Conservation (phyloP, 1,139 yeast genomes). For the Taphrina betulina region DNA sequence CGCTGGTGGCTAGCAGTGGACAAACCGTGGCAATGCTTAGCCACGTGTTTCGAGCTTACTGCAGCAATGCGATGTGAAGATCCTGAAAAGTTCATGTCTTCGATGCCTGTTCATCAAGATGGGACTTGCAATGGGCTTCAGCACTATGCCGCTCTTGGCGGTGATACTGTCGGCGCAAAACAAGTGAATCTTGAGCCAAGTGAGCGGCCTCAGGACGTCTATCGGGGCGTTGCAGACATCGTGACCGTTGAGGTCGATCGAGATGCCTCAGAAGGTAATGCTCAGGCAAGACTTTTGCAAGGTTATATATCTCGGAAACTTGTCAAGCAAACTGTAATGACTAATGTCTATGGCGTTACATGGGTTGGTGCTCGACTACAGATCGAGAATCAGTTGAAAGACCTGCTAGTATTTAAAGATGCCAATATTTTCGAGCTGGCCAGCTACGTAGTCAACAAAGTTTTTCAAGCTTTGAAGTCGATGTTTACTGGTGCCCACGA, state of each 20-base stretch:
- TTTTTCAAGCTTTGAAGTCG: constrained; percentile 79
- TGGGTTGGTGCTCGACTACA: constrained; percentile 90
- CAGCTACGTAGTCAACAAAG: constrained; percentile 70
- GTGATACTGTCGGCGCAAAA: constrained; percentile 89
- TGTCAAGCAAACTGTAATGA: constrained; percentile 97
- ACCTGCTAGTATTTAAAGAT: constrained; percentile 45
- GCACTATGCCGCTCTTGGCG: constrained; percentile 97
- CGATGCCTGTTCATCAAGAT: constrained; percentile 92
- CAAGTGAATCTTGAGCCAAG: constrained; percentile 86
- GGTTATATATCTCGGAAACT: constrained; percentile 78
- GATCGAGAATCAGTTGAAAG: constrained; percentile 53
- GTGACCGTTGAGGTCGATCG: constrained; percentile 57
- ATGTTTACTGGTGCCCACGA: constrained; percentile 88
- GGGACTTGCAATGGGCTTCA: constrained; percentile 98
- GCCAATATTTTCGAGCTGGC: constrained; percentile 46
- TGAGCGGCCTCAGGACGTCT: constrained; percentile 88
- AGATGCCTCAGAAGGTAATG: constrained; percentile 60
- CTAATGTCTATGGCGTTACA: constrained; percentile 97
- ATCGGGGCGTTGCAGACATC: constrained; percentile 73
- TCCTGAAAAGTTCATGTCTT: constrained; percentile 72
- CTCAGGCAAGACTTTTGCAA: constrained; percentile 54
- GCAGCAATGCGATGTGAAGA: constrained; percentile 70
- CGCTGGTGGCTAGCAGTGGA: constrained; percentile 88
- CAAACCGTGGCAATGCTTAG: constrained; percentile 92
- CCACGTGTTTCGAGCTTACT: constrained; percentile 75